Percentiles rank a stretch among this genome's conserved stretches.
phyloP scores from a whole-genome alignment of 768 basidiomycete species.

The Podaxis sp. region DNA sequence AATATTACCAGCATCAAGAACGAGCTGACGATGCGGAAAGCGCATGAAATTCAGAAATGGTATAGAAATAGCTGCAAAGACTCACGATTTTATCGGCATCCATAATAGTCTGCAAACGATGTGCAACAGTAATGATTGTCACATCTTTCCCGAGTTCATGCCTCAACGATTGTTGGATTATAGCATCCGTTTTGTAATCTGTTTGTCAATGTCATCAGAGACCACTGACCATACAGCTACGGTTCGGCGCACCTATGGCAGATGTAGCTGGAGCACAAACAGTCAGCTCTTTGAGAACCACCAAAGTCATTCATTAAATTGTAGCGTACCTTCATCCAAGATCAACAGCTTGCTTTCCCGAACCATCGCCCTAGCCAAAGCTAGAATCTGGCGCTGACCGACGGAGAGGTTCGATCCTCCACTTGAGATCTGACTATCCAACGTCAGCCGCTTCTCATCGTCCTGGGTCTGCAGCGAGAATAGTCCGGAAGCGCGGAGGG shows the following conservation, averaged over 20 bases:
- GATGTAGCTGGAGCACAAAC: conserved; percentile 33
- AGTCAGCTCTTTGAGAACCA: neutral
- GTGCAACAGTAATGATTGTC: conserved; percentile 11
- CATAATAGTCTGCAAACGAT: conserved; percentile 50
- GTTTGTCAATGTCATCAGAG: neutral
- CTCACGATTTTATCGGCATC: conserved; percentile 54
- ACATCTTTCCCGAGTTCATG: conserved; percentile 34
- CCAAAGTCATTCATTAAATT: neutral
- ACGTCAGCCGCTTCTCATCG: conserved; percentile 45
- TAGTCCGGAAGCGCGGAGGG: conserved; percentile 36
- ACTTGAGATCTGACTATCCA: conserved; percentile 41
- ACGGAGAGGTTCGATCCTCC: conserved; percentile 72
- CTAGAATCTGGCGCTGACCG: conserved; percentile 70
- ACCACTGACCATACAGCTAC: neutral
- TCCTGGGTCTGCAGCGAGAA: conserved; percentile 32
- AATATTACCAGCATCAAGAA: conserved; percentile 45
- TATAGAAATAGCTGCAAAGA: neutral
- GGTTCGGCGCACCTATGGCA: conserved; percentile 35
- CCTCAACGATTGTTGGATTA: conserved; percentile 67
- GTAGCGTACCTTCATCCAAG: conserved; percentile 51
- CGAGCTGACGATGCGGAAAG: conserved; percentile 29
- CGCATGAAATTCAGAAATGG: too few relatives aligned
- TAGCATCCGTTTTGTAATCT: conserved; percentile 62
- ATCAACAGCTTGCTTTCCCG: conserved; percentile 57
- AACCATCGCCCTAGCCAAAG: conserved; percentile 56